Percentiles rank a stretch among this genome's conserved stretches.
phyloP scores from a whole-genome alignment of 306 rosid genomes.

The Argentina anserina region DNA sequence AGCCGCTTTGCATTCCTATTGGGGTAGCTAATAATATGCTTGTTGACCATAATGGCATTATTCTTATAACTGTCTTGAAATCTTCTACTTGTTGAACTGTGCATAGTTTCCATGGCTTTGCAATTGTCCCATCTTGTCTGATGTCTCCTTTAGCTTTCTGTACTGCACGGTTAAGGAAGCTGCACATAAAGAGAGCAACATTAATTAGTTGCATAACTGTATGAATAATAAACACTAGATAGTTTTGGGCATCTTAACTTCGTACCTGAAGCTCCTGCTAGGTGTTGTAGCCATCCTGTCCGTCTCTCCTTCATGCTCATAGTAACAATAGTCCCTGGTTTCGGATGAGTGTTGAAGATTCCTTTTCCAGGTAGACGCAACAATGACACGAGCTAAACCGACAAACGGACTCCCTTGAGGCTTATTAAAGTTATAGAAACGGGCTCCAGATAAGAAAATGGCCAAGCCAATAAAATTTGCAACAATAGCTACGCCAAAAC shows the following conservation, averaged over 20 bases:
- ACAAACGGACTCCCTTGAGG: constrained; percentile 35
- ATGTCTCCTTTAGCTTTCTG: constrained; percentile 45
- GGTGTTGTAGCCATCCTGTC: constrained; percentile 10
- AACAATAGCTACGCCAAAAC: constrained; percentile 33
- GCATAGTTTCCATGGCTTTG: constrained; percentile 58
- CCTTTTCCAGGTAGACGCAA: constrained; percentile 35
- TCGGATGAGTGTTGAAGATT: constrained; percentile 22
- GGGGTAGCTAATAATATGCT: constrained; percentile 45
- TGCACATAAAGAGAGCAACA: background rate
- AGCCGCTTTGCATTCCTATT: constrained; percentile 37
- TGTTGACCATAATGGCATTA: constrained; percentile 49
- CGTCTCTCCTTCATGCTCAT: constrained; percentile 1
- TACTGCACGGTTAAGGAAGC: background rate
- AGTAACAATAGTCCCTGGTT: constrained; percentile 20
- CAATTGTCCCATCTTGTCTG: constrained; percentile 29
- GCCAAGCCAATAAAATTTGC: constrained; percentile 18
- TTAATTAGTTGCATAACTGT: background rate
- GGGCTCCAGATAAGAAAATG: constrained; percentile 30
- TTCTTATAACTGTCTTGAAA: constrained; percentile 39
- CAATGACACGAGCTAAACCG: constrained; percentile 31
- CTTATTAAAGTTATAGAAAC: constrained; percentile 26
- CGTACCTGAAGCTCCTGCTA: constrained; percentile 35
- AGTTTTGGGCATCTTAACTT: background rate
- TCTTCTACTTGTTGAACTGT: constrained; percentile 59
- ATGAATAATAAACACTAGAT: background rate